Evolutionary conservation across 2,329 filamentous ascomycete genomes (phyloP), one percentile per base, ranked within the genome.

Genomic region (Fusarium sp.): DNA sequence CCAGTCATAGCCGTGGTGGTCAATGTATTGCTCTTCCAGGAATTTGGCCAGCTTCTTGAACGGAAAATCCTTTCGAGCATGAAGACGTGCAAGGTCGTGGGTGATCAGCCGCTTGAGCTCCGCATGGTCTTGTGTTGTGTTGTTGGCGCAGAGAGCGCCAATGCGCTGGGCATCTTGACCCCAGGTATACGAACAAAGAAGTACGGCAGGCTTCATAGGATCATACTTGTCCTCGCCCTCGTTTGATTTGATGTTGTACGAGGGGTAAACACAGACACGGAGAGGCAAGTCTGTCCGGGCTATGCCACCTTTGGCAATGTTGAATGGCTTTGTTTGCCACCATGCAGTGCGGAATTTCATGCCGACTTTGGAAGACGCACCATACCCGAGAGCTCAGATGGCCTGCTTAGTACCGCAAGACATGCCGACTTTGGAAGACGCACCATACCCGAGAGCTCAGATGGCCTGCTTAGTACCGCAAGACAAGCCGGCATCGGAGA

Each of bases 11-110:
- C 44, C 25, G 3, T 29, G 44, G 4, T 46, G 44, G 1, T 16
- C 44, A 21, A 46, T 29, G 14, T 46, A 46, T 29, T 27, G 44
- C 0, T 4, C 10, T 11, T 46, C 25, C 1, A 46, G 44, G 4
- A 46, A 46, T 1, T 3, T 10, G 3, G 16, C 12, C 5, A 46
- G 0, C 1, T 29, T 3, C 5, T 46, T 0, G 3, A 46, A 46
- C 0, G 44, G 19, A 7, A 0, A 7, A 0, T 46, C 18, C 0
- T 2, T 10, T 5, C 44, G 25, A 21, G 25, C 19, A n/a, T 46
- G 44, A 7, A 21, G 44, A 0, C 44, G 3, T 1, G 25, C 44
- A 2, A 29, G 44, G 19, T 29, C 14, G 19, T 46, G 44, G 7
- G 29, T 46, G 7, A 46, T 29, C 2, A 46, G 19, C 0, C 25